phyloP scores from a whole-genome alignment of 495 filamentous ascomycete species.

The Tuber indicum region DNA sequence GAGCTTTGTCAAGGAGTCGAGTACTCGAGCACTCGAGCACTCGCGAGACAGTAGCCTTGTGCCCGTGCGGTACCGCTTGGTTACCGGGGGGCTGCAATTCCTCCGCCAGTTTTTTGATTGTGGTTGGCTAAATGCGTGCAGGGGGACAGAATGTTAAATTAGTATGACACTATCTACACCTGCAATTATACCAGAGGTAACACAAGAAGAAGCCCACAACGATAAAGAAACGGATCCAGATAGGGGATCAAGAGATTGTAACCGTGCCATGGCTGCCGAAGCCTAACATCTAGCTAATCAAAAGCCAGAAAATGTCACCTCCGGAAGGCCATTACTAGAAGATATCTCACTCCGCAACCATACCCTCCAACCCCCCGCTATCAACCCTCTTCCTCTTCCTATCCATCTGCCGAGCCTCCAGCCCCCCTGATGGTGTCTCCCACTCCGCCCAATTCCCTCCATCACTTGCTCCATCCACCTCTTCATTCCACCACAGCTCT shows the following conservation, averaged over 20 bases:
- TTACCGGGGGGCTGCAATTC: background rate
- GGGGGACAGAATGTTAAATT: background rate
- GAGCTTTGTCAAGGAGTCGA: background rate
- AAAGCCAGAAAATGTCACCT: background rate
- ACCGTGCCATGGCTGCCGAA: background rate
- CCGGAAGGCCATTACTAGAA: background rate
- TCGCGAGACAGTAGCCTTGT: background rate
- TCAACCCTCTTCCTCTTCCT: conserved; percentile 20
- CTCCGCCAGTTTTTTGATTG: background rate
- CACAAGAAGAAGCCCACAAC: background rate
- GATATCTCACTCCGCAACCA: background rate
- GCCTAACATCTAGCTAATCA: background rate
- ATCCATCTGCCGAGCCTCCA: background rate
- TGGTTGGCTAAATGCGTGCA: background rate
- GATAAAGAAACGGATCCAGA: background rate
- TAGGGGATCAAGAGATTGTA: background rate
- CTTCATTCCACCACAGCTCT: conserved; percentile 19
- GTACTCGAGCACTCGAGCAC: background rate
- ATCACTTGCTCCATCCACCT: conserved; percentile 10
- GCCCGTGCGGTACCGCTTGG: no score
- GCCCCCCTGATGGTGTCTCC: background rate
- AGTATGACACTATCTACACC: background rate
- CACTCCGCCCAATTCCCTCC: conserved; percentile 7
- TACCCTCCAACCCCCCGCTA: conserved; percentile 1
- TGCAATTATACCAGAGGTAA: background rate